A percentile compares a stretch with the other conserved stretches of the same genome.
phyloP scores from a whole-genome alignment of 805 yeast genomes.

The Saturnispora quitensis region DNA sequence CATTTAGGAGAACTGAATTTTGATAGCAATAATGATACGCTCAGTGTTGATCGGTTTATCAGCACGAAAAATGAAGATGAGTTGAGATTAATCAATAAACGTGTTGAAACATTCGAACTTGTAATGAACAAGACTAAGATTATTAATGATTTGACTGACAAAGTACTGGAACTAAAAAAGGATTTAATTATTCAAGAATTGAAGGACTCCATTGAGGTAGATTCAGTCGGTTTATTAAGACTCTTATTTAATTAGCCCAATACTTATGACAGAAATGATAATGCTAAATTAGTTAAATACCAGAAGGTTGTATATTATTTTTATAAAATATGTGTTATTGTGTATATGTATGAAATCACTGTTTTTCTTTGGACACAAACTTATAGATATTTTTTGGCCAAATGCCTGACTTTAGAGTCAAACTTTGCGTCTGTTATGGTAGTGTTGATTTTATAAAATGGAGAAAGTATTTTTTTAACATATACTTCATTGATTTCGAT shows the following conservation, averaged over 20 bases:
- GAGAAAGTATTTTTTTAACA: slow-evolving; percentile 74
- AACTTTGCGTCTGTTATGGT: slow-evolving; percentile 67
- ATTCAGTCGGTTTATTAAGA: slow-evolving; percentile 27
- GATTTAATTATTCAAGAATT: slow-evolving; percentile 16
- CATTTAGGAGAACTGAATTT: background rate
- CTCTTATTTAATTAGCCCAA: slow-evolving; percentile 22
- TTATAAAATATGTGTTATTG: background rate
- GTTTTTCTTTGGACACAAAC: background rate
- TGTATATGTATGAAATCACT: background rate
- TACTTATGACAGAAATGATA: background rate
- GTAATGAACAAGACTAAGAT: slow-evolving; percentile 25
- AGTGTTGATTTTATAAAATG: slow-evolving; percentile 73
- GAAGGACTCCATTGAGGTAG: slow-evolving; percentile 16
- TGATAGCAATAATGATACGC: background rate
- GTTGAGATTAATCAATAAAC: background rate
- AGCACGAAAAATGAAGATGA: background rate
- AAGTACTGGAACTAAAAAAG: slow-evolving; percentile 17
- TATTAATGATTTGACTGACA: slow-evolving; percentile 17
- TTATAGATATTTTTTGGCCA: slow-evolving; percentile 70
- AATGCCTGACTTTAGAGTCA: slow-evolving; percentile 59
- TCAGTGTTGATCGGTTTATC: slow-evolving; percentile 10
- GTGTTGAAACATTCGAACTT: slow-evolving; percentile 26
- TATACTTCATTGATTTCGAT: slow-evolving; percentile 80
- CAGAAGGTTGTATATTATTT: background rate
- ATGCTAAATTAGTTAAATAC: background rate